Conservation (phyloP, 805 yeast genomes). For the Metschnikowia orientalis region DNA sequence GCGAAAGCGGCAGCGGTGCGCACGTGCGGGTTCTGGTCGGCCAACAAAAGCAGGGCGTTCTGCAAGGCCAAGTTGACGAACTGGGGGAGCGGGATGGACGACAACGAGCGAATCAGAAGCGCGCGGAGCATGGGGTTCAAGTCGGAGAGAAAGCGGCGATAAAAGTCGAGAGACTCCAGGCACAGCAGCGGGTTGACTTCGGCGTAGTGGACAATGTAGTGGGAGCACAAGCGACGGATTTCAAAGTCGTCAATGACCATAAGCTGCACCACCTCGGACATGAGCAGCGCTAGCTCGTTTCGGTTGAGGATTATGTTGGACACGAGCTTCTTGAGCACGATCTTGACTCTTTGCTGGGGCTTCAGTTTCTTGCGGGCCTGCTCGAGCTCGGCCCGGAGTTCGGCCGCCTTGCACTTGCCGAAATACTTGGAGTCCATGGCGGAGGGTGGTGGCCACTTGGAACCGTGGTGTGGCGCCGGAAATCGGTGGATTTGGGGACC, state of each 20-base stretch:
- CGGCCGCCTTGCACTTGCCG: constrained; percentile 35
- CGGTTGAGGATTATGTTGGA: constrained; percentile 84
- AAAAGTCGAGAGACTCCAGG: constrained; percentile 49
- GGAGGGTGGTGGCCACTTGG: too few relatives aligned
- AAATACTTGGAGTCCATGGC: constrained; percentile 28
- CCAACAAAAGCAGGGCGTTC: constrained; percentile 31
- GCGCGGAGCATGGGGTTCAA: constrained; percentile 47
- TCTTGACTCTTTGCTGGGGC: constrained; percentile 33
- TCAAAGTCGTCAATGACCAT: constrained; percentile 59
- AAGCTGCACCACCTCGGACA: constrained; percentile 58
- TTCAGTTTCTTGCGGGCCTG: constrained; percentile 41
- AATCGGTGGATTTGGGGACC: too few relatives aligned
- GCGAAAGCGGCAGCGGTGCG: constrained; percentile 68
- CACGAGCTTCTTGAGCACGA: constrained; percentile 60
- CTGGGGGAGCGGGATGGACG: constrained; percentile 53
- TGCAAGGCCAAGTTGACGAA: constrained; percentile 45
- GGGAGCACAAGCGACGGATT: constrained; percentile 64
- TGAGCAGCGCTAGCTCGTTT: constrained; percentile 63
- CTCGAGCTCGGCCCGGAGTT: constrained; percentile 39
- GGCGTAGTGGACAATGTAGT: constrained; percentile 60
- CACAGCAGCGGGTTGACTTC: constrained; percentile 54
- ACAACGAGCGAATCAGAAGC: constrained; percentile 59
- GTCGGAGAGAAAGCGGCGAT: constrained; percentile 51
- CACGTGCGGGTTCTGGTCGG: constrained; percentile 53
- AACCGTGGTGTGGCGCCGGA: too few relatives aligned